A percentile compares a stretch with the other conserved stretches of the same genome.
Conservation (phyloP, 805 yeast species). For the Scheffersomyces spartinae region DNA sequence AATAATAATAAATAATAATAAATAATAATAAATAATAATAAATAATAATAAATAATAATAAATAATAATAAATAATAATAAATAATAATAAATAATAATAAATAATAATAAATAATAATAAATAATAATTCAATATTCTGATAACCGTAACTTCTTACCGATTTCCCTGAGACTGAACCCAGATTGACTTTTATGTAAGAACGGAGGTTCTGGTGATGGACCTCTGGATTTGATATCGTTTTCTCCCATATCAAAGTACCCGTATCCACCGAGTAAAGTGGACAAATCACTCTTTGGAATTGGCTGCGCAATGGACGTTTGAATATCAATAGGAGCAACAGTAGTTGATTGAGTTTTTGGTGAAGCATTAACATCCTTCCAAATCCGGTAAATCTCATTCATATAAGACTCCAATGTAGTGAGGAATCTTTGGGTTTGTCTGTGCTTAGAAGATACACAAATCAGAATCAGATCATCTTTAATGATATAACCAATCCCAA, state of each 20-base stretch:
- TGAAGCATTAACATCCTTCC: too few species aligned
- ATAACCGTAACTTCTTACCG: conserved; percentile 51
- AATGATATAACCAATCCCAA: conserved; percentile 86
- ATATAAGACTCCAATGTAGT: conserved; percentile 56
- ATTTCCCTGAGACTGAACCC: conserved; percentile 40
- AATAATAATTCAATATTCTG: conserved; percentile 38
- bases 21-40: conserved; percentile 1
- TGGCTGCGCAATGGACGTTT: conserved; percentile 16
- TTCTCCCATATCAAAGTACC: conserved; percentile 66
- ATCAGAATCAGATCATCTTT: conserved; percentile 69
- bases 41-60: conserved; percentile 6
- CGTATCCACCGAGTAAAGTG: conserved; percentile 69
- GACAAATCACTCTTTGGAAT: conserved; percentile 19
- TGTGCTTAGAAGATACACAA: conserved; percentile 76
- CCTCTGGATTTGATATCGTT: conserved; percentile 54
- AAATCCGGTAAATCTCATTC: conserved; percentile 44
- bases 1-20: neutral
- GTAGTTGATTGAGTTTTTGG: conserved; percentile 2
- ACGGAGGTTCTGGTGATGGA: conserved; percentile 44
- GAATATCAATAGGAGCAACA: conserved; percentile 10
- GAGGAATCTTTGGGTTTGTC: conserved; percentile 73
- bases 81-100: conserved; percentile 1
- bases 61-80: conserved; percentile 4
- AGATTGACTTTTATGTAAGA: conserved; percentile 24
- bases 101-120: conserved; percentile 6